Evolutionary conservation across 2,329 filamentous ascomycete species (phyloP).

Genomic region (Penicillium sp.): DNA sequence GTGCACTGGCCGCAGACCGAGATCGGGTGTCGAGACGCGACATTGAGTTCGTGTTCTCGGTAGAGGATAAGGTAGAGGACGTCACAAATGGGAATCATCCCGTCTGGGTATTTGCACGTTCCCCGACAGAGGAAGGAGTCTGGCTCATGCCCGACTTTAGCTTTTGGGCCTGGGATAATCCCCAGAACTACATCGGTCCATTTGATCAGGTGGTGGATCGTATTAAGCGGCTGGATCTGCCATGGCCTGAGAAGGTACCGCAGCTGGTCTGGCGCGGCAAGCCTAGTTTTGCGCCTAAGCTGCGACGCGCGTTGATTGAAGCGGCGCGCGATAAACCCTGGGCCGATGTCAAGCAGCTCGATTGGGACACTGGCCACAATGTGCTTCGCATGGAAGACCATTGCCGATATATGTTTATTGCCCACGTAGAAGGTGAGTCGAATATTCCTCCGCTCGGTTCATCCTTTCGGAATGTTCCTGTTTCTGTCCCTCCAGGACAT

Average conservation of each 20-base stretch:
- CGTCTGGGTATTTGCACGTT: slow-evolving; percentile 48
- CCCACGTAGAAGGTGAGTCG: slow-evolving; percentile 53
- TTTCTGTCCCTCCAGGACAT: background rate
- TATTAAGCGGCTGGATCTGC: slow-evolving; percentile 29
- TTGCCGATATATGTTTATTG: slow-evolving; percentile 55
- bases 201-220: slow-evolving; percentile 40
- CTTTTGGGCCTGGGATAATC: slow-evolving; percentile 52
- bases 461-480: background rate
- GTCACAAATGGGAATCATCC: slow-evolving; percentile 36
- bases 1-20: slow-evolving; percentile 47
- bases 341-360: slow-evolving; percentile 49
- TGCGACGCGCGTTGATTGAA: slow-evolving; percentile 45
- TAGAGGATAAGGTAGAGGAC: slow-evolving; percentile 48
- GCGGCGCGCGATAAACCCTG: slow-evolving; percentile 44
- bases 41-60: slow-evolving; percentile 51
- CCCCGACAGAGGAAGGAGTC: slow-evolving; percentile 41
- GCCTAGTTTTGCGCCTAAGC: slow-evolving; percentile 43
- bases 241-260: slow-evolving; percentile 41
- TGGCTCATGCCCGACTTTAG: slow-evolving; percentile 58
- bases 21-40: slow-evolving; percentile 39
- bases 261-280: slow-evolving; percentile 55
- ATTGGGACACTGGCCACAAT: slow-evolving; percentile 44
- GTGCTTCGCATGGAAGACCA: slow-evolving; percentile 54
- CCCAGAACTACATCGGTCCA: slow-evolving; percentile 36
- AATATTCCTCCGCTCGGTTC: background rate